Evolutionary conservation across 768 basidiomycete genomes (phyloP).

Genomic region (Kwoniella newhampshirensis): DNA sequence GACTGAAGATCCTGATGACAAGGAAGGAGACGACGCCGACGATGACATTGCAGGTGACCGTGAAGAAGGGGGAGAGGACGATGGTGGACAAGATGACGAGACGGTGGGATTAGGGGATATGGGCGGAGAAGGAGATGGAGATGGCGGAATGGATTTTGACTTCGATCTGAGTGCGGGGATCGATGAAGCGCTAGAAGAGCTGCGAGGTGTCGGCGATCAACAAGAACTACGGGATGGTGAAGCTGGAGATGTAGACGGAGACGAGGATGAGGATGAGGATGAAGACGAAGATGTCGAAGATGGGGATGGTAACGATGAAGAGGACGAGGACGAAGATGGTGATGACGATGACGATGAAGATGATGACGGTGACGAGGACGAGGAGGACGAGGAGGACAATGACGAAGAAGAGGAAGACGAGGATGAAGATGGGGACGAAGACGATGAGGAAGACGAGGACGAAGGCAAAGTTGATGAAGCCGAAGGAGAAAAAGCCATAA

Average conservation of each 20-base stretch:
- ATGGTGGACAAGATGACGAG: slow-evolving; percentile 9
- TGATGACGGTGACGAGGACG: slow-evolving; percentile 30
- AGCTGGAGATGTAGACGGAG: slow-evolving; percentile 14
- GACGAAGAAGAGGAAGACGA: slow-evolving; percentile 12
- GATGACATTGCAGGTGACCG: slow-evolving; percentile 12
- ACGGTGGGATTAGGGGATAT: slow-evolving; percentile 1
- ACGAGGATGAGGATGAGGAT: slow-evolving; percentile 13
- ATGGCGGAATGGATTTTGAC: slow-evolving; percentile 3
- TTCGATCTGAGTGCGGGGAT: neutral
- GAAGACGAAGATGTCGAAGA: slow-evolving; percentile 13
- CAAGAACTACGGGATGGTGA: slow-evolving; percentile 15
- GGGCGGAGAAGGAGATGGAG: slow-evolving; percentile 13
- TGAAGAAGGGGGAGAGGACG: slow-evolving; percentile 13
- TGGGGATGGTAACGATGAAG: slow-evolving; percentile 11
- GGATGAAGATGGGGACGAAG: slow-evolving; percentile 2
- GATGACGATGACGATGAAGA: slow-evolving; percentile 25
- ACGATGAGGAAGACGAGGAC: slow-evolving; percentile 15
- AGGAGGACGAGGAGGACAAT: slow-evolving; percentile 15
- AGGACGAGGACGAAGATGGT: slow-evolving; percentile 21
- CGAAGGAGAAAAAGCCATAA: slow-evolving; percentile 3
- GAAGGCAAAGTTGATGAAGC: slow-evolving; percentile 14
- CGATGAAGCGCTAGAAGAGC: neutral
- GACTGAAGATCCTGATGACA: too few relatives aligned
- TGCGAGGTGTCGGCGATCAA: slow-evolving; percentile 3
- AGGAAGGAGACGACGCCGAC: slow-evolving; percentile 7